phyloP scores from a whole-genome alignment of 495 filamentous ascomycete genomes.

The Cudoniella acicularis region DNA sequence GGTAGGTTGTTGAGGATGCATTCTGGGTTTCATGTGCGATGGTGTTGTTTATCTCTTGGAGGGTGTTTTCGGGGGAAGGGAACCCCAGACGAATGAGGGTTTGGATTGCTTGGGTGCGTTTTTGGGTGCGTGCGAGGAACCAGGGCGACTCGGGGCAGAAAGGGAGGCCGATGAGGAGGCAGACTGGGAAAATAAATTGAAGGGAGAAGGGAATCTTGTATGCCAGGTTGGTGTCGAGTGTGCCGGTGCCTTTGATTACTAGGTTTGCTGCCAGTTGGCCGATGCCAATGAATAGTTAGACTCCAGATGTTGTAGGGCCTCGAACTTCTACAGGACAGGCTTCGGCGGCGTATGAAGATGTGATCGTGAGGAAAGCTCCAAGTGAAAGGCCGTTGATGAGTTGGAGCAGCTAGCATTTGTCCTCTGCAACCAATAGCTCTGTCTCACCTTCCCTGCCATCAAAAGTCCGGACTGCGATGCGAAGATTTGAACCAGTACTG shows the following conservation, averaged over 20 bases:
- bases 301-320: conserved; percentile 56
- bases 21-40: conserved; percentile 3
- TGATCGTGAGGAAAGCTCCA: conserved; percentile 8
- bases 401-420: background rate
- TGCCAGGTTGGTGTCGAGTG: conserved; percentile 46
- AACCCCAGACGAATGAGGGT: conserved; percentile 2
- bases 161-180: conserved; percentile 47
- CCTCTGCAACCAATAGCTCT: no score
- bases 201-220: conserved; percentile 18
- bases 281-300: conserved; percentile 68
- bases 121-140: conserved; percentile 2
- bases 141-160: conserved; percentile 63
- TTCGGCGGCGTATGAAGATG: conserved; percentile 40
- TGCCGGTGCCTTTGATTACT: conserved; percentile 14
- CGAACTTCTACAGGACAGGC: conserved; percentile 60
- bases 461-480: conserved; percentile 56
- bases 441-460: conserved; percentile 42
- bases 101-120: background rate
- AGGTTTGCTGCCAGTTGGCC: conserved; percentile 52
- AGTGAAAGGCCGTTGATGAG: conserved; percentile 23
- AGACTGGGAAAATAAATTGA: conserved; percentile 70
- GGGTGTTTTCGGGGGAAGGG: background rate
- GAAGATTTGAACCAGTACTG: conserved; percentile 58
- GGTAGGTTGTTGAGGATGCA: conserved; percentile 35
- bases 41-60: conserved; percentile 2